These are phyloP conservation scores for Entomortierella lignicola DNA, from an alignment of 192 early-diverging fungal genomes.

Conservation along the genomic window DNA sequence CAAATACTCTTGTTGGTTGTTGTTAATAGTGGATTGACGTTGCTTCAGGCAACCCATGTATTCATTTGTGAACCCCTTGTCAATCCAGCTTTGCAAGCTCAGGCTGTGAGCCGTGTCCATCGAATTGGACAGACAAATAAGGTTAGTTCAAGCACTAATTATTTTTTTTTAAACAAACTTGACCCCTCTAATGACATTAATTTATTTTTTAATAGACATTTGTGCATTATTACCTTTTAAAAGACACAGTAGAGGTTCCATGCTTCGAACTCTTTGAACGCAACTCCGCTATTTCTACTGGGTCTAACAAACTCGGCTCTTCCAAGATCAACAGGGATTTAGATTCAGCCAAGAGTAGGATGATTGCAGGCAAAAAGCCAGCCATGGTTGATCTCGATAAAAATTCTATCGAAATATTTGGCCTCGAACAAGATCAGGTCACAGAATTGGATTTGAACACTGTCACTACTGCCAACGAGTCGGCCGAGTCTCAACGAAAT, in stretches of 20 bases:
- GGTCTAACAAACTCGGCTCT: background rate
- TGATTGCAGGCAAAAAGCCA: background rate
- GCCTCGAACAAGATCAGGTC: background rate
- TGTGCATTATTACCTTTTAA: slow-evolving; percentile 31
- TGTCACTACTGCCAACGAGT: slow-evolving; percentile 17
- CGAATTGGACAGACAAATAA: slow-evolving; percentile 57
- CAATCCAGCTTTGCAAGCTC: slow-evolving; percentile 51
- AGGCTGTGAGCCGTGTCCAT: slow-evolving; percentile 60
- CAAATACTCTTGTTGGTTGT: too few species aligned
- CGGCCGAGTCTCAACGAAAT: slow-evolving; percentile 16
- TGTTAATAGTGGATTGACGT: slow-evolving; percentile 45
- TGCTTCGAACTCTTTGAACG: slow-evolving; percentile 41
- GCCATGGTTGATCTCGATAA: too few species aligned
- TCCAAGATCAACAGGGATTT: background rate
- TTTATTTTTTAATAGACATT: slow-evolving; percentile 13
- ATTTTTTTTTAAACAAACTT: too few species aligned
- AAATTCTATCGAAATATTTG: too few species aligned
- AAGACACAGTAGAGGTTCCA: slow-evolving; percentile 23
- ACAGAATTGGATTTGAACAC: slow-evolving; percentile 1
- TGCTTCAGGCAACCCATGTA: slow-evolving; percentile 48
- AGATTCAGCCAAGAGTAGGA: background rate
- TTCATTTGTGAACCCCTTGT: slow-evolving; percentile 58
- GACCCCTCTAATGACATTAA: background rate
- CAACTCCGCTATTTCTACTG: background rate
- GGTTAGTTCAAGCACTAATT: too few species aligned